Evolutionary conservation across 1,284 basidiomycete genomes (phyloP).

Genomic region (Rhizoctonia solani): DNA sequence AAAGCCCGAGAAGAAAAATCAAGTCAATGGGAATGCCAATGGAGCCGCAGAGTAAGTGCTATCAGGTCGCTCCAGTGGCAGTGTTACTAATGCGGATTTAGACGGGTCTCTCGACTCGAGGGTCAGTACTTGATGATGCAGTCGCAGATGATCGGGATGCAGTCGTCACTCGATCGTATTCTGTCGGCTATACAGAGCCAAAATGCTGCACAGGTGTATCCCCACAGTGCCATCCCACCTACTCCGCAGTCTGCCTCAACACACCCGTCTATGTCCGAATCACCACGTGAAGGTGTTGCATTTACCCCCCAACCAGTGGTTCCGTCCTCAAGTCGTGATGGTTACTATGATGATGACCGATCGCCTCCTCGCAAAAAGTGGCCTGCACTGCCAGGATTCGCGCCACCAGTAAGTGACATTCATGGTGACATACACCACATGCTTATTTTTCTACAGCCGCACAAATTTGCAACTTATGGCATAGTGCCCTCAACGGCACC

Average conservation of each 20-base stretch:
- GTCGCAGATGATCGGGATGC: conserved; percentile 89
- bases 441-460: conserved; percentile 56
- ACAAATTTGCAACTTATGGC: conserved; percentile 89
- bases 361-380: conserved; percentile 51
- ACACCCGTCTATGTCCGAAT: conserved; percentile 41
- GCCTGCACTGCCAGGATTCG: conserved; percentile 85
- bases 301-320: conserved; percentile 36
- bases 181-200: conserved; percentile 66
- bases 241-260: conserved; percentile 31
- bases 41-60: conserved; percentile 72
- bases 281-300: conserved; percentile 43
- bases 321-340: conserved; percentile 18
- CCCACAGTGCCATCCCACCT: conserved; percentile 25
- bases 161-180: conserved; percentile 80
- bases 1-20: conserved; percentile 83
- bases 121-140: conserved; percentile 86
- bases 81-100: conserved; percentile 45
- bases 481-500: conserved; percentile 79
- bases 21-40: conserved; percentile 57
- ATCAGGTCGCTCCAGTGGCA: conserved; percentile 41
- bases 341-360: conserved; percentile 14
- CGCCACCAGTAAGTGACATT: conserved; percentile 70
- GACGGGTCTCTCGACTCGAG: conserved; percentile 78
- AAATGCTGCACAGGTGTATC: conserved; percentile 19
- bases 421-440: neutral